Base-by-base conservation (phyloP, 2,329 filamentous ascomycete genomes). In the Colletotrichum chrysophilum region DNA sequence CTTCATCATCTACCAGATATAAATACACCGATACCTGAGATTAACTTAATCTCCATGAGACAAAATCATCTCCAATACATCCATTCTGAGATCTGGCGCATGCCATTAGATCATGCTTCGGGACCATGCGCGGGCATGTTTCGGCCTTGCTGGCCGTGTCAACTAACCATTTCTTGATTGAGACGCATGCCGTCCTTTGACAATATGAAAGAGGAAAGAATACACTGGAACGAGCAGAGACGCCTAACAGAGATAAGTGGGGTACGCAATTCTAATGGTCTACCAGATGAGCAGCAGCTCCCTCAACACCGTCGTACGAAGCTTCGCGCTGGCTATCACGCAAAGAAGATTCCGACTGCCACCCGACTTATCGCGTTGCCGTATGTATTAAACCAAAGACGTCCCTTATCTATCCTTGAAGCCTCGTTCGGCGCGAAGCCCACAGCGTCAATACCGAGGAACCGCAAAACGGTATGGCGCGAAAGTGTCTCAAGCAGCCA, bases 1-100 rank as follows among this genome's bases (percentile, higher is more conserved):
- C 3, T 52, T 24, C 0, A 52, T 52, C 5, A 0, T 3, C 12
- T 1, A 3, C 0, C 0, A 52, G 5, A 21, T 7, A 52, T 52
- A 52, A 52, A 3, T 48, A 13, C 18, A 5, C 4, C 10, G 10
- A 6, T n/a, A 3, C 4, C 38, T 18, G 18, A 5, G 38, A n/a
- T 0, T n/a, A 43, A n/a, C 5, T 43, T 1, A 2, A 0, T 43
- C 38, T 43, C 18, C 1, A 1, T 43, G 0, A n/a, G 16, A n/a
- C 18, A n/a, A 43, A 10, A 43, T 18, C 7, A 4, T 8, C 3
- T 7, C 34, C 34, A 38, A 7, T 7, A 7, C 2, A 7, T 1
- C 3, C 6, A 16, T 38, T 1, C 2, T 8, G 7, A 4, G 34
- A 18, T 38, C 7, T 18, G 7, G 36, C 16, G 16, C 4, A 7